Base-by-base conservation (phyloP, 1,284 basidiomycete species). In the Ustilago sp. region DNA sequence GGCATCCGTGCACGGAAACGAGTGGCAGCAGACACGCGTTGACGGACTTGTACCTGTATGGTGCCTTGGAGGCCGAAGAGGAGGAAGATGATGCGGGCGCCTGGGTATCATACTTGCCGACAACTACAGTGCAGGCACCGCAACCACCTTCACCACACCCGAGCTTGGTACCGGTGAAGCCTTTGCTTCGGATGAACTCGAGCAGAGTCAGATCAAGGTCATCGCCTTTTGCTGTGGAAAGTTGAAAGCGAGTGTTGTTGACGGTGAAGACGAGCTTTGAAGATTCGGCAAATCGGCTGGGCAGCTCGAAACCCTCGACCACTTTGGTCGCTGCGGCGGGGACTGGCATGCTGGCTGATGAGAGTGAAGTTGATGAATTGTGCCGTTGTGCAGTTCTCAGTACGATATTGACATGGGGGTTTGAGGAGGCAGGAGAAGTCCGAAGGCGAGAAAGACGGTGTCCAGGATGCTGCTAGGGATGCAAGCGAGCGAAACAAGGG, bases 21-120 rank as follows among this genome's bases (percentile, higher is more conserved):
- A 80, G 71, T 32, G 86, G 86, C n/a, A 86, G 80, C 28, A 87
- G 77, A 60, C 86, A 87, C 3, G 86, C 86, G 53, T 87, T 87
- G 71, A 87, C 81, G 23, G 85, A 80, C 62, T 80, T 80, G 74
- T 86, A 86, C 31, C 80, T 74, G 68, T 68, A 83, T 7, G 74
- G 73, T 1, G 76, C 76, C n/a, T 69, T 66, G 28, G 48, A 32
- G 17, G 15, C 48, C 6, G 48, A 34, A 11, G 48, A 45, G 1
- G 65, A 48, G 31, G 63, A 52, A 0, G 55, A 58, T 11, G 68
- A 58, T 15, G 28, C 50, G 13, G 55, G 31, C 12, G 41, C 39
- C 4, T 57, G 60, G 36, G 35, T 8, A 51, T 76, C 68, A 39
- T 66, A 65, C 70, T 78, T 69, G 59, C 75, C 68, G 15, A 85